Conservation (phyloP, 2,329 filamentous ascomycete genomes). For the Aurifilum marmelostoma region DNA sequence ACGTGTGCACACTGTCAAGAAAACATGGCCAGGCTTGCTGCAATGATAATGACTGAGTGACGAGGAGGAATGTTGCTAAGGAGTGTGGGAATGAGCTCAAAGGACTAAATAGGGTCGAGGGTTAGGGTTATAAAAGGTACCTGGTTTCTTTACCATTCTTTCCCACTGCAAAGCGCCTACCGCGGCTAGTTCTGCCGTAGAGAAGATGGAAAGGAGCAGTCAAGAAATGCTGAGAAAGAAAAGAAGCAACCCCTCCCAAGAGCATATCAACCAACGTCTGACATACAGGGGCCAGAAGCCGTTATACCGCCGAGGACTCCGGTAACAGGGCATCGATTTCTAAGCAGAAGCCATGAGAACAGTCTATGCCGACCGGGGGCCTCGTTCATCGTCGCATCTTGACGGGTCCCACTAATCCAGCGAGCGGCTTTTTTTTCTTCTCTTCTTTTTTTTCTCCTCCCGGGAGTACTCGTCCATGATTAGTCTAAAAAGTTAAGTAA, state of each 20-base stretch:
- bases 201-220: background rate
- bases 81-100: no score
- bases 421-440: background rate
- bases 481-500: background rate
- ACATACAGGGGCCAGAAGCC: background rate
- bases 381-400: background rate
- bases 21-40: background rate
- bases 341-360: conserved; percentile 10
- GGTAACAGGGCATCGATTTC: conserved; percentile 3
- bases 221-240: background rate
- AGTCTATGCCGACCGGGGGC: background rate
- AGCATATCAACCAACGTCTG: background rate
- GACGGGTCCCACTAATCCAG: conserved; percentile 3
- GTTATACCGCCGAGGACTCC: background rate
- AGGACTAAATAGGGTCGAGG: background rate
- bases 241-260: background rate
- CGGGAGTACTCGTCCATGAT: background rate
- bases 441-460: background rate
- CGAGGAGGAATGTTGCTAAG: no score
- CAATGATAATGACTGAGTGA: background rate
- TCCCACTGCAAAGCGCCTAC: conserved; percentile 3
- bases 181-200: background rate
- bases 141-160: background rate
- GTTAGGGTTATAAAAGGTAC: background rate
- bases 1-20: background rate